A percentile compares a stretch with the other conserved stretches of the same genome.
These are phyloP conservation scores for Caryopteris hybrid DNA, from an alignment of 305 asterid species.

Conservation along the genomic window DNA sequence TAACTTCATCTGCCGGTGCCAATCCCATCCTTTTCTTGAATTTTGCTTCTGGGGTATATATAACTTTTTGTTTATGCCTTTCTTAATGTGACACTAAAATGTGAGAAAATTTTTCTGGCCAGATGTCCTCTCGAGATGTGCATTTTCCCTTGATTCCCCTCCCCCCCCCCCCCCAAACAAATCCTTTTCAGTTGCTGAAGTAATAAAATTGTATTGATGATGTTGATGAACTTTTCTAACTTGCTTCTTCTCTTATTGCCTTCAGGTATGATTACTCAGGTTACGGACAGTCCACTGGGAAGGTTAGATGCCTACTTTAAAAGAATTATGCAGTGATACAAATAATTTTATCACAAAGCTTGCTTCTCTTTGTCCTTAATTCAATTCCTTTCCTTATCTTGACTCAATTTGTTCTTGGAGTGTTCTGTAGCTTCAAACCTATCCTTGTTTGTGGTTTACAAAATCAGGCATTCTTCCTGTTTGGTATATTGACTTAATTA, in stretches of 20 bases:
- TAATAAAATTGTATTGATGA: background rate
- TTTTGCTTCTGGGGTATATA: background rate
- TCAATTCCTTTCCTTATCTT: background rate
- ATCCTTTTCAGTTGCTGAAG: background rate
- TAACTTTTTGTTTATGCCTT: background rate
- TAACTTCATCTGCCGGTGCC: background rate
- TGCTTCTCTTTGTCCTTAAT: background rate
- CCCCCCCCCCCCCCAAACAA: no score
- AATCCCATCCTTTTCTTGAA: background rate
- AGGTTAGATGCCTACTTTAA: constrained; percentile 55
- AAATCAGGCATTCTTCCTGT: background rate
- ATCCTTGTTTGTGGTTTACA: background rate
- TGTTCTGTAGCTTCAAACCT: constrained; percentile 1
- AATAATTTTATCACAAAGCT: background rate
- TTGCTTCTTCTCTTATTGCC: constrained; percentile 6
- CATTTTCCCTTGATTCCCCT: background rate
- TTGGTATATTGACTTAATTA: background rate
- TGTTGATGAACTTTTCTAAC: constrained; percentile 17
- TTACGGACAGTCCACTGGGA: constrained; percentile 91
- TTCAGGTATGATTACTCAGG: constrained; percentile 98
- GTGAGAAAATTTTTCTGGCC: background rate
- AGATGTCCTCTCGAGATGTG: background rate
- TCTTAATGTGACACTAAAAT: background rate
- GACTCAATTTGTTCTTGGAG: background rate
- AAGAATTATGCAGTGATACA: background rate